Conservation (phyloP, 768 basidiomycete genomes). For the Clavulina sp. region DNA sequence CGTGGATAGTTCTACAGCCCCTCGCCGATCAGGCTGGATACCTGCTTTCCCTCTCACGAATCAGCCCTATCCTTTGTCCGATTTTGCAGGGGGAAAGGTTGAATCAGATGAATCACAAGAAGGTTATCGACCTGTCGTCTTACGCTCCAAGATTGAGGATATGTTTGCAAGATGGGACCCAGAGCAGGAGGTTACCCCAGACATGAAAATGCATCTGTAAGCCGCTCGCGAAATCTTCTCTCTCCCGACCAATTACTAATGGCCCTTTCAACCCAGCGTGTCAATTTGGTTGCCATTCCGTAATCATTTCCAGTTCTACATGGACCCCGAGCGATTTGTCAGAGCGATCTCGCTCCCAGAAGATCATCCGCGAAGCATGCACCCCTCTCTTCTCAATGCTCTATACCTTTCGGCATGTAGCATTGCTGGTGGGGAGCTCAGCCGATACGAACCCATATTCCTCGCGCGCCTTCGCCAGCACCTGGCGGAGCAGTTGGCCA, state of each 20-base stretch:
- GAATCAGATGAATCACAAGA: not conserved
- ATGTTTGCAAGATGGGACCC: not conserved
- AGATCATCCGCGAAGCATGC: not conserved
- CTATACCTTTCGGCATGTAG: constrained; percentile 8
- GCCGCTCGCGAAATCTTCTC: not conserved
- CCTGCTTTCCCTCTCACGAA: no score
- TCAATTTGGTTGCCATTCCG: not conserved
- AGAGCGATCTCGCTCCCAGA: not conserved
- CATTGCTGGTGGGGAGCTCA: constrained; percentile 1
- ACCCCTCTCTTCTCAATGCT: constrained; percentile 10
- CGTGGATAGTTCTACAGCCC: not conserved
- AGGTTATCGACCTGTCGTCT: not conserved
- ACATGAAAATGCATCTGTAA: not conserved
- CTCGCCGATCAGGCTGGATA: no score
- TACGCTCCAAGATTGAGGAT: not conserved
- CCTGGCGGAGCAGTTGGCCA: constrained; percentile 4
- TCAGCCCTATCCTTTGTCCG: no score
- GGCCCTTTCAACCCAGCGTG: not conserved
- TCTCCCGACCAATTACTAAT: not conserved
- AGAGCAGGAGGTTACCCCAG: not conserved
- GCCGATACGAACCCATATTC: constrained; percentile 8
- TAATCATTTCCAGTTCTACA: not conserved
- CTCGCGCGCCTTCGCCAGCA: constrained; percentile 6
- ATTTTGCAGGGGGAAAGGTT: no score
- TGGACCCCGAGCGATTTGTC: not conserved